Conservation (phyloP, 2,329 filamentous ascomycete species). For the Aspergillus uvarum region DNA sequence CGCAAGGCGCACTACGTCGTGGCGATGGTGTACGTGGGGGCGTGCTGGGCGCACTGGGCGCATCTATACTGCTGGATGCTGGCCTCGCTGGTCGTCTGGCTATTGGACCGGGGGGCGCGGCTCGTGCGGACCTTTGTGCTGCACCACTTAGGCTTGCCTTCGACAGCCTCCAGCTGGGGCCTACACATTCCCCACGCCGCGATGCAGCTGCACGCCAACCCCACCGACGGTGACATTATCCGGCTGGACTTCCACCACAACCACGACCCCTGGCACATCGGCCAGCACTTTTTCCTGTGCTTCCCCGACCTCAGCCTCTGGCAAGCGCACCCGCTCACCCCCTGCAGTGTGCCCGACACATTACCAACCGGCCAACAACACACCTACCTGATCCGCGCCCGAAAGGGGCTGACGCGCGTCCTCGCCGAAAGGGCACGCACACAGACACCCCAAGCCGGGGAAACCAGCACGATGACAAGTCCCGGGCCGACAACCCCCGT, state of each 20-base stretch:
- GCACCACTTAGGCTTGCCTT: conserved; percentile 52
- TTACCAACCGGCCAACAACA: conserved; percentile 20
- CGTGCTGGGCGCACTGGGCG: conserved; percentile 73
- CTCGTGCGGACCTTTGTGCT: conserved; percentile 59
- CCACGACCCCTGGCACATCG: conserved; percentile 62
- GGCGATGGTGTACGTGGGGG: conserved; percentile 71
- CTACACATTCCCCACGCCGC: conserved; percentile 57
- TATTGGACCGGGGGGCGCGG: conserved; percentile 62
- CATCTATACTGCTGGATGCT: conserved; percentile 68
- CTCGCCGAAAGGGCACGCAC: conserved; percentile 25
- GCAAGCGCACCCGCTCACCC: conserved; percentile 72
- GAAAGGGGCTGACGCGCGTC: conserved; percentile 35
- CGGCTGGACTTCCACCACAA: conserved; percentile 65
- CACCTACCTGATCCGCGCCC: conserved; percentile 51
- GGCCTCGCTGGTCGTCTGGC: conserved; percentile 64
- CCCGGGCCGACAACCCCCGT: conserved; percentile 46
- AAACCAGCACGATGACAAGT: conserved; percentile 1
- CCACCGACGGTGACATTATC: conserved; percentile 61
- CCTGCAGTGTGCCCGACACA: conserved; percentile 54
- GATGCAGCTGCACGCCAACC: conserved; percentile 55
- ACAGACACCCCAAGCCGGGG: conserved; percentile 25
- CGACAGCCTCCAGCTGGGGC: conserved; percentile 41
- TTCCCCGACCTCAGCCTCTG: conserved; percentile 67
- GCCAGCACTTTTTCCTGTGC: conserved; percentile 71
- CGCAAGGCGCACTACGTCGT: conserved; percentile 71